A percentile compares a stretch with the other conserved stretches of the same genome.
phyloP scores from a whole-genome alignment of 2,329 filamentous ascomycete genomes.

The Simplicillium aogashimaense region DNA sequence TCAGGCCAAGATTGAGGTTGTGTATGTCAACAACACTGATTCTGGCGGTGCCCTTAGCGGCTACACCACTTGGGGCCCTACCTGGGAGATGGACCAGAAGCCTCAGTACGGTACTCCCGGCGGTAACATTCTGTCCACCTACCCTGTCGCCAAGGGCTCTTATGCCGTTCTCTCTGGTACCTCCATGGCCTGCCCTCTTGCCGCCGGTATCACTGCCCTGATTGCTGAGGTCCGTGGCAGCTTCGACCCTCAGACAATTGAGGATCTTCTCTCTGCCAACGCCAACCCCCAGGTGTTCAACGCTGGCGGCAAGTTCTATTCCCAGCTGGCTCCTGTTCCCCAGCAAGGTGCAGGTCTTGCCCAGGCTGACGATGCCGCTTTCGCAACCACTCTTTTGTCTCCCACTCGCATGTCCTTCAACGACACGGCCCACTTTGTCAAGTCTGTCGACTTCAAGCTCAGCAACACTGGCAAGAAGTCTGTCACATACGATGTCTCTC shows the following conservation, averaged over 20 bases:
- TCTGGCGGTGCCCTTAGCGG: conserved; percentile 41
- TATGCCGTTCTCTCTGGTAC: conserved; percentile 47
- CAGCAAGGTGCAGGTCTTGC: conserved; percentile 54
- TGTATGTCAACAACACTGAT: conserved; percentile 23
- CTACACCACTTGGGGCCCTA: conserved; percentile 52
- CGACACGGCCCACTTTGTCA: conserved; percentile 47
- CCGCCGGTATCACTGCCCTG: conserved; percentile 44
- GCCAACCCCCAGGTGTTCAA: conserved; percentile 40
- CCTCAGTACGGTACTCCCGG: conserved; percentile 47
- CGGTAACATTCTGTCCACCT: conserved; percentile 49
- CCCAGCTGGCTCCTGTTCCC: conserved; percentile 40
- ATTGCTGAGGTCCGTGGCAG: conserved; percentile 41
- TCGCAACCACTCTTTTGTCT: conserved; percentile 40
- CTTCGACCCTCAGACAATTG: conserved; percentile 36
- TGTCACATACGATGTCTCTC: conserved; percentile 41
- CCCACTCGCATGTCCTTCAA: conserved; percentile 53
- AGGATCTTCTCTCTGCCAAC: conserved; percentile 38
- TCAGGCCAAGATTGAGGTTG: conserved; percentile 21
- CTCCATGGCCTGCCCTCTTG: conserved; percentile 50
- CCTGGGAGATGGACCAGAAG: conserved; percentile 46
- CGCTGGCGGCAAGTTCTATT: conserved; percentile 23
- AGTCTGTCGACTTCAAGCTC: conserved; percentile 41
- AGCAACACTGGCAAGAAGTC: conserved; percentile 39
- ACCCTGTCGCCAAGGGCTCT: conserved; percentile 30
- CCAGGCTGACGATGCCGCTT: conserved; percentile 49